Evolutionary conservation across 805 yeast species (phyloP), one percentile per base, ranked within the genome.

Genomic region (Ogataea nitratoaversa): DNA sequence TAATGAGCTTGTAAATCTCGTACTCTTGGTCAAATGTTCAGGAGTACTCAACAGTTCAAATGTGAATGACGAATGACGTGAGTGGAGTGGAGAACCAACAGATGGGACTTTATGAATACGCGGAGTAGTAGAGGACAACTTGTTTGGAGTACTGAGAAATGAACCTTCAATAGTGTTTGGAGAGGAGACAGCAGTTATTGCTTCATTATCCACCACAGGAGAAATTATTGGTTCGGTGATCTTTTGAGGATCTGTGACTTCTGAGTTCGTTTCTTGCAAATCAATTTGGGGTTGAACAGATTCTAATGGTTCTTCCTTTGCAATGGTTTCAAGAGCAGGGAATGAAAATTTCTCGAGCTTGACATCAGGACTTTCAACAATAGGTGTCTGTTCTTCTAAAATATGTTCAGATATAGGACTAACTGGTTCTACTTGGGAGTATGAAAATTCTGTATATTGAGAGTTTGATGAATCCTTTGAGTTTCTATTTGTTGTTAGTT

Each of bases 11-110:
- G 29, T 5, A 5, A 13, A 27, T 27, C 14, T 19, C 6, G 11
- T 29, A n/a, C 19, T 33, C 29, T 34, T 19, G 11, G 8, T 38
- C 16, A 43, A 34, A 30, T 33, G 32, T 14, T 47, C 50, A 3
- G 54, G 54, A 9, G 54, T 45, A 16, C 37, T 36, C 8, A 54
- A 37, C 13, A 53, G 36, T 42, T 54, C 54, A 40, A 52, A 50
- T 7, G 53, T 53, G 44, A 56, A 53, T 19, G 59, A 49, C 2
- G 59, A 54, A 36, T 54, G 34, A 27, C 57, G 51, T n/a, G 57
- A 54, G 33, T 53, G 50, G 12, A 34, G 3, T 12, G 59, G 59
- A 3, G 57, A 53, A 3, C 53, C 52, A 12, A 49, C 33, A 9
- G 53, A 47, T 4, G 50, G 30, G 19, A 53, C 54, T 34, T 52